Evolutionary conservation across 768 basidiomycete species (phyloP), one percentile per base, ranked within the genome.

Genomic region (Hirschioporus abietinus): DNA sequence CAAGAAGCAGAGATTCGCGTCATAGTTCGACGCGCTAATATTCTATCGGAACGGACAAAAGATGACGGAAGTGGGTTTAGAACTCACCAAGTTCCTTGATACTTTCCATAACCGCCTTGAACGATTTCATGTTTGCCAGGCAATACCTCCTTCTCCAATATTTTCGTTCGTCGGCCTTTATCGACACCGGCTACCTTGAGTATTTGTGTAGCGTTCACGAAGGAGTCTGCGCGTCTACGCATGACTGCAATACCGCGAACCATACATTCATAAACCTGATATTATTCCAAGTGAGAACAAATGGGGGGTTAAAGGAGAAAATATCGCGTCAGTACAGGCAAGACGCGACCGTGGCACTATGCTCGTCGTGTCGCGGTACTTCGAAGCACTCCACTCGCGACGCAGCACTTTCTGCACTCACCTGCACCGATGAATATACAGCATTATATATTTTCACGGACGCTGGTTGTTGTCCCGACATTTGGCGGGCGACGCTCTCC

Each of bases 91-190:
- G 96, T 99, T 70, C 97, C 97, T 77, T 99, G 97, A 76, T 98
- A 99, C 80, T 98, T 96, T 26, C 97, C 97, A 75, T 99, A 99
- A 34, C 97, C 97, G 52, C 97, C 97, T 77, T 99, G 97, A 6
- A 99, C 94, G 76, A 99, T 99, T 78, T 99, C 96, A 77, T 97
- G 94, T 77, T 91, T 90, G 61, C 95, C 95, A 66, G 92, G 91
- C 58, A 96, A 84, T 69, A 99, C 94, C 80, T 99, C 96, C 77
- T 96, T 97, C 83, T 99, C 92, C 17, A 94, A 81, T 65, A 99
- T 97, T 85, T 98, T 98, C 18, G 96, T 98, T 57, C 97, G 85
- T 59, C 91, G 87, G 0, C 95, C 95, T 78, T 99, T 99, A 81
- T 96, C 95, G 68, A 99, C 92, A 58, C 97, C 97, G 7, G 96